Conservation (phyloP, 139 green algal species). For the Chlamydomonas applanata region DNA sequence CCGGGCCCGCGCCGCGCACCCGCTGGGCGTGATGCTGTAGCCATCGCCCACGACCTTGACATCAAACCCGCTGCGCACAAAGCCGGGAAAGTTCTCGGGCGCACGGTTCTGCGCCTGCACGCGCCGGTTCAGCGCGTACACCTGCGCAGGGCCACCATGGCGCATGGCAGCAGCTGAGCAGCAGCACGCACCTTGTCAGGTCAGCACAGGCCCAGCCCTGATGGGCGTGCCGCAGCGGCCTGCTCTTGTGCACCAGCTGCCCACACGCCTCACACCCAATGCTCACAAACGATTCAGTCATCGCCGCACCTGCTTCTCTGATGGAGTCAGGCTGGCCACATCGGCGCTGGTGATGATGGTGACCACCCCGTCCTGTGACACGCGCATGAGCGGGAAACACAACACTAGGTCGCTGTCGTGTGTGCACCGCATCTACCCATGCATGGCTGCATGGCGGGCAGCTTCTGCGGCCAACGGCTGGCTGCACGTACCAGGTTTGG, state of each 20-base stretch:
- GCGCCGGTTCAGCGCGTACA: constrained; percentile 76
- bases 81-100: constrained; percentile 78
- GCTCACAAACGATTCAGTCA: not conserved
- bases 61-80: constrained; percentile 89
- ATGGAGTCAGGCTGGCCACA: constrained; percentile 16
- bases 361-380: constrained; percentile 27
- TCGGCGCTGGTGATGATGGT: constrained; percentile 11
- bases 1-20: no score
- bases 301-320: constrained; percentile 45
- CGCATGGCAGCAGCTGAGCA: no score
- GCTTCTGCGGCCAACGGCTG: no score
- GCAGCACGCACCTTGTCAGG: no score
- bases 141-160: constrained; percentile 31
- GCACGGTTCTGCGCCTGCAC: constrained; percentile 84
- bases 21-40: constrained; percentile 33
- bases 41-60: constrained; percentile 74
- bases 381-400: no score
- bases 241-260: not conserved
- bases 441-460: no score
- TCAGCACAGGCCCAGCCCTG: not conserved
- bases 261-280: no score
- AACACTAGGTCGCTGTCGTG: no score
- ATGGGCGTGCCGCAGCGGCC: not conserved
- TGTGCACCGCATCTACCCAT: no score
- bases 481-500: no score